Evolutionary conservation across 305 asterid genomes (phyloP).

Genomic region (Striga hermonthica): DNA sequence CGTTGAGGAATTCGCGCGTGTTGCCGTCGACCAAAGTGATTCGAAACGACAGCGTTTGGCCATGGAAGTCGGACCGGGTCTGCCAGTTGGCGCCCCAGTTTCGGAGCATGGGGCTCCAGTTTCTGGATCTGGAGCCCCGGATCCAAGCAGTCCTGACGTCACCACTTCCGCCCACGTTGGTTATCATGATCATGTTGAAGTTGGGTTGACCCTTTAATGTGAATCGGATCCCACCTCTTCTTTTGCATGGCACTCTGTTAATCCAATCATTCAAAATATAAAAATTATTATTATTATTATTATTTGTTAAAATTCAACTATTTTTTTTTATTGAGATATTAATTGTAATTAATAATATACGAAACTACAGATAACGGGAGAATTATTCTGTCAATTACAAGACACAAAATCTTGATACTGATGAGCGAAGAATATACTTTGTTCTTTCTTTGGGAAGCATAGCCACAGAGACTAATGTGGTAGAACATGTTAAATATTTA

Average conservation of each 20-base stretch:
- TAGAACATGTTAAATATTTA: too few species aligned
- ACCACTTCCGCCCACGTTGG: slow-evolving; percentile 69
- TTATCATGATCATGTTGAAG: slow-evolving; percentile 61
- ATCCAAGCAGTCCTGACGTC: slow-evolving; percentile 53
- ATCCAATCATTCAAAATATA: background rate
- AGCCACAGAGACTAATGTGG: too few species aligned
- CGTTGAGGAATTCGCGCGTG: slow-evolving; percentile 40
- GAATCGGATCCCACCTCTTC: slow-evolving; percentile 69
- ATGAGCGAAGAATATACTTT: too few species aligned
- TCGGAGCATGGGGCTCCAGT: slow-evolving; percentile 52
- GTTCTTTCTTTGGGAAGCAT: too few species aligned
- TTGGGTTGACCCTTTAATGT: slow-evolving; percentile 58
- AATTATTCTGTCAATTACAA: too few species aligned
- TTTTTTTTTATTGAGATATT: too few species aligned
- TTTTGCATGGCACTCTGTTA: slow-evolving; percentile 51
- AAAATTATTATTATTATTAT: too few species aligned
- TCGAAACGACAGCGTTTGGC: slow-evolving; percentile 55
- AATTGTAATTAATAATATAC: too few species aligned
- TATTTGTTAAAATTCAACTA: too few species aligned
- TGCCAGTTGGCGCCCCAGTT: slow-evolving; percentile 84
- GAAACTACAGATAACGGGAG: too few species aligned
- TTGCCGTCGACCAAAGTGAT: slow-evolving; percentile 44
- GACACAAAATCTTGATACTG: too few species aligned
- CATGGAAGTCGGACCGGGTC: slow-evolving; percentile 40
- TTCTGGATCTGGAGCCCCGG: slow-evolving; percentile 46